Evolutionary conservation across 1,284 basidiomycete species (phyloP).

Genomic region (Naganishia liquefaciens): DNA sequence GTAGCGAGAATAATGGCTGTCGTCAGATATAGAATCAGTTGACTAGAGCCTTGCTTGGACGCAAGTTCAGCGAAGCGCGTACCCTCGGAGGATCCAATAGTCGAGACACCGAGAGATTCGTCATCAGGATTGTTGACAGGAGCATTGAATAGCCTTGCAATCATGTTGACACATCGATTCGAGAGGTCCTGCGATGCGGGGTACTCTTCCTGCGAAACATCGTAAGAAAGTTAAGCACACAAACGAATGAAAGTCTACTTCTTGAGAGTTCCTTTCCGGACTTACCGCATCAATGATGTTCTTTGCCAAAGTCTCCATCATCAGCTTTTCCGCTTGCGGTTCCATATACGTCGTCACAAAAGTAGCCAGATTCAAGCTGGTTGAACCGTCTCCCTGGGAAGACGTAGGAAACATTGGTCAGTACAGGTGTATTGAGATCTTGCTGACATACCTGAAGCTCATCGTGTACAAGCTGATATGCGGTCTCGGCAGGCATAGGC

Average conservation of each 20-base stretch:
- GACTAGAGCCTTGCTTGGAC: neutral
- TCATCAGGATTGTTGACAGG: constrained; percentile 43
- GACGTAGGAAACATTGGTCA: neutral
- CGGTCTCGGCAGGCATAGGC: constrained; percentile 39
- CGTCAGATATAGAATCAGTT: neutral
- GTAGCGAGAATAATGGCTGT: constrained; percentile 48
- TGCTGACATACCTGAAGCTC: constrained; percentile 38
- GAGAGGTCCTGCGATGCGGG: constrained; percentile 39
- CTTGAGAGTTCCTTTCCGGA: neutral
- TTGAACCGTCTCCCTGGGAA: constrained; percentile 36
- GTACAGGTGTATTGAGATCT: too few relatives aligned
- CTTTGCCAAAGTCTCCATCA: constrained; percentile 36
- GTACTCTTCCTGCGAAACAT: constrained; percentile 39
- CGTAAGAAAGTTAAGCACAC: neutral
- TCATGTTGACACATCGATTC: constrained; percentile 45
- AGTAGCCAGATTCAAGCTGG: constrained; percentile 37
- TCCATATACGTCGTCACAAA: constrained; percentile 42
- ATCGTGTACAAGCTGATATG: constrained; percentile 39
- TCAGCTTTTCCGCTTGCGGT: constrained; percentile 44
- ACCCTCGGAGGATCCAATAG: constrained; percentile 47
- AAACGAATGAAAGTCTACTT: neutral
- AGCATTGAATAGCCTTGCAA: constrained; percentile 49
- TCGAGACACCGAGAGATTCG: constrained; percentile 46
- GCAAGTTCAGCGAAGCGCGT: neutral
- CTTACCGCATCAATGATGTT: constrained; percentile 47